phyloP scores from a whole-genome alignment of 2,329 filamentous ascomycete species.

The Trichoderma aggressivum region DNA sequence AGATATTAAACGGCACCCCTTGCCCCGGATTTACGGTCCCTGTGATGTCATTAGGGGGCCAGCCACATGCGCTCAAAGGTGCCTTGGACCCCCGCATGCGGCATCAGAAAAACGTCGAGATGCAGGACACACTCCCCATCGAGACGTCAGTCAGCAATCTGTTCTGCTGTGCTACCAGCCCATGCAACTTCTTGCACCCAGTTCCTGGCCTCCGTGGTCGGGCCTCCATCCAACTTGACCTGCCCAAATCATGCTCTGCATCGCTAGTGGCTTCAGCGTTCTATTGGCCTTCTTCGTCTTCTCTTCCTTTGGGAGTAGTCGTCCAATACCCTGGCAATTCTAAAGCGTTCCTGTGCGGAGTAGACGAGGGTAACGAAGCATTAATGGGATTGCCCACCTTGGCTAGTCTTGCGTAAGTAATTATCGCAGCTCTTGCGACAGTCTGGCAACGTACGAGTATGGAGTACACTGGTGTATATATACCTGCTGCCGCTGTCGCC shows the following conservation, averaged over 20 bases:
- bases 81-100: slow-evolving; percentile 1
- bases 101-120: neutral
- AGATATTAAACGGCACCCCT: neutral
- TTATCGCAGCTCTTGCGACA: neutral
- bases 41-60: slow-evolving; percentile 16
- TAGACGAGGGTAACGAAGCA: neutral
- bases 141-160: neutral
- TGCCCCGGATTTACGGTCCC: slow-evolving; percentile 12
- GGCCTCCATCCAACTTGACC: neutral
- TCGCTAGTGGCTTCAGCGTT: neutral
- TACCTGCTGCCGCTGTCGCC: neutral
- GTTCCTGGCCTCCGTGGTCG: neutral
- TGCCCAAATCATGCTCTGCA: neutral
- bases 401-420: neutral
- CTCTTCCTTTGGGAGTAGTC: neutral
- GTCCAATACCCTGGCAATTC: neutral
- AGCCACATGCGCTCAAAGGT: neutral
- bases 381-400: neutral
- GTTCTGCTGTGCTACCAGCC: neutral
- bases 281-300: neutral
- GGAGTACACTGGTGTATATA: neutral
- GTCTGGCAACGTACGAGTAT: too few species aligned
- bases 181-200: neutral
- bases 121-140: slow-evolving; percentile 5
- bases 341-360: neutral